Evolutionary conservation across 495 filamentous ascomycete species (phyloP), one percentile per base, ranked within the genome.

Genomic region (Tuber microsphaerosporum): DNA sequence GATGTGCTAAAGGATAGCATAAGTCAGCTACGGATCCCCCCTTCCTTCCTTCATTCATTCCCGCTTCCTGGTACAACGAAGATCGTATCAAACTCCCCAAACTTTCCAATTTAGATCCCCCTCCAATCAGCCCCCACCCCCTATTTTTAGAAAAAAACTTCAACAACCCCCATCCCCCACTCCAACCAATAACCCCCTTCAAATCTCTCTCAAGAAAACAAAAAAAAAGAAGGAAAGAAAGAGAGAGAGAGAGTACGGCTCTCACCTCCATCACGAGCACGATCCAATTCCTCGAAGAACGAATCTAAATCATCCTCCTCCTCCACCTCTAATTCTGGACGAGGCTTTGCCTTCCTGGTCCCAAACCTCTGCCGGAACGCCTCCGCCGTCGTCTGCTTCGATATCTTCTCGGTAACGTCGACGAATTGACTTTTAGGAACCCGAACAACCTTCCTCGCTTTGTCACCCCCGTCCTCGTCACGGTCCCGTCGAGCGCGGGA

Each of bases 341-440:
- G 77, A 82, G 80, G 45, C 72, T 77, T 82, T 56, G 73, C 72
- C 75, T 82, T 82, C 56, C 48, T 80, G 8, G 80, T 61, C 61
- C 76, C 81, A 72, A 83, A 83, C 68, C 78, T 81, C 71, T 74
- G 69, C 72, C 76, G 77, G 73, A 83, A 83, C 73, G 81, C 81
- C 70, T 81, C 78, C 72, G 79, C 81, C 71, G 80, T 73, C 44
- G 75, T 78, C 71, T 78, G 75, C 74, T 82, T 82, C 46, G 73
- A 79, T 56, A 82, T 82, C 77, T 82, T 83, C 69, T 80, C 77
- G 37, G 74, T 79, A 75, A 82, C 75, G 71, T 83, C 81, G 31
- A 79, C 70, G 74, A 83, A 82, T 34, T 81, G 75, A 71, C 75
- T 74, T 48, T 74, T 75, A 71, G 82, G 78, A 48, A 82, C 81